Percentiles rank a stretch among this genome's conserved stretches.
Evolutionary conservation across 148 eudicot species (phyloP).

Genomic region (Pharnaceum exiguum): DNA sequence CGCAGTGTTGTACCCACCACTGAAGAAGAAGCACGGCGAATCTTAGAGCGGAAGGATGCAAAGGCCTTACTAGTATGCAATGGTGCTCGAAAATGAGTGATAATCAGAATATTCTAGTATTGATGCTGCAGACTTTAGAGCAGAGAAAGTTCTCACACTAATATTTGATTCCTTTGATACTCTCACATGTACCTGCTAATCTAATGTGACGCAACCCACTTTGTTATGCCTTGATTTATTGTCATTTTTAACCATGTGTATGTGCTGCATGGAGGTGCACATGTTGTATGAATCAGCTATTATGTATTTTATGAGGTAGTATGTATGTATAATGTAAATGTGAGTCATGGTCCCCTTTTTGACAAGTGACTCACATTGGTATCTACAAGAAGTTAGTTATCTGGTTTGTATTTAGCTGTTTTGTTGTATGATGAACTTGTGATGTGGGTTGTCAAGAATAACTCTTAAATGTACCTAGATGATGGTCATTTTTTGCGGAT

Average conservation of each 20-base stretch:
- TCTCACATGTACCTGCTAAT: constrained; percentile 10
- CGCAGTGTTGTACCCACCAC: constrained; percentile 84
- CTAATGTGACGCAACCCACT: constrained; percentile 4
- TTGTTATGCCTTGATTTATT: constrained; percentile 5
- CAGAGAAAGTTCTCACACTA: background rate
- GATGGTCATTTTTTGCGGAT: too few relatives aligned
- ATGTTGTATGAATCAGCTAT: constrained; percentile 16
- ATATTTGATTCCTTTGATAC: constrained; percentile 1
- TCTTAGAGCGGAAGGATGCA: constrained; percentile 70
- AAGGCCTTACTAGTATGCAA: constrained; percentile 37
- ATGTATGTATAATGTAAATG: constrained; percentile 1
- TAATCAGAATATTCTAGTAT: too few relatives aligned
- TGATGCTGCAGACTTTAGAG: too few relatives aligned
- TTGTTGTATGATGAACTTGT: too few relatives aligned
- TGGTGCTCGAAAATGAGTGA: constrained; percentile 17
- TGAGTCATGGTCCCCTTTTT: constrained; percentile 11
- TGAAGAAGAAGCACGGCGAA: constrained; percentile 76
- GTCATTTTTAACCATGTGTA: constrained; percentile 1
- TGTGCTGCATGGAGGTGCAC: constrained; percentile 15
- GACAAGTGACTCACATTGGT: constrained; percentile 1
- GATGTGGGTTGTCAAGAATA: too few relatives aligned
- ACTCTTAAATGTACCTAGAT: too few relatives aligned
- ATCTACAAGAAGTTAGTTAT: background rate
- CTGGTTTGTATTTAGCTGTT: background rate
- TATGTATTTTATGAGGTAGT: background rate